Evolutionary conservation across 176 grass and related monocot genomes (phyloP), one percentile per base, ranked within the genome.

Genomic region (Rhynchospora tenuis): DNA sequence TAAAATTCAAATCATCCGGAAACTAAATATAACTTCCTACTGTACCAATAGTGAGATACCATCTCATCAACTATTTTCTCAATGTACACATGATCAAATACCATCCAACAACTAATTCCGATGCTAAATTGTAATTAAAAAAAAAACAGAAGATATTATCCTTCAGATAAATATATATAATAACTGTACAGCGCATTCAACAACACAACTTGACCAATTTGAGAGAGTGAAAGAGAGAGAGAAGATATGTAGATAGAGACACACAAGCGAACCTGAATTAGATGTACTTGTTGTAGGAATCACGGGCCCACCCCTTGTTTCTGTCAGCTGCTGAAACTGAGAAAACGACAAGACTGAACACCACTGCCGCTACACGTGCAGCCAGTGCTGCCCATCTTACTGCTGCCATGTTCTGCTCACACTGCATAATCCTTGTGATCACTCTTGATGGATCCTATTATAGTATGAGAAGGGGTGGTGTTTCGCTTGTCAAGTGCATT

Each of bases 221-320:
- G n/a, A 85, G 72, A 26, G 22, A 26, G n/a, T 17, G 24, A n/a
- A 68, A 13, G 61, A 14, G 7, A 54, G 52, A 7, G 22, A 67
- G 45, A 10, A 11, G n/a, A 47, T 5, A 3, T 38, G 48, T 7
- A 51, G 7, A 51, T 31, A 44, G 61, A 74, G 8, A 42, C 69
- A 71, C 52, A 61, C 50, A 7, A 1, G 23, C 44, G 22, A 85
- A 98, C 92, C 91, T 88, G 72, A 95, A 90, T 72, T 95, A 93
- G 71, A 65, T 93, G 88, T 95, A 99, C 74, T 57, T 64, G 87
- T 57, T 82, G 78, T 89, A 98, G 33, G 92, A 95, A 46, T 98
- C 96, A 26, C 87, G 86, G 23, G 96, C 93, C 89, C 91, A 98
- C 33, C 93, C 96, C 88, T 88, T 95, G 91, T 84, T 84, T 31